phyloP scores from a whole-genome alignment of 225 moss, liverwort and hornwort species.

The Lunularia cruciata region DNA sequence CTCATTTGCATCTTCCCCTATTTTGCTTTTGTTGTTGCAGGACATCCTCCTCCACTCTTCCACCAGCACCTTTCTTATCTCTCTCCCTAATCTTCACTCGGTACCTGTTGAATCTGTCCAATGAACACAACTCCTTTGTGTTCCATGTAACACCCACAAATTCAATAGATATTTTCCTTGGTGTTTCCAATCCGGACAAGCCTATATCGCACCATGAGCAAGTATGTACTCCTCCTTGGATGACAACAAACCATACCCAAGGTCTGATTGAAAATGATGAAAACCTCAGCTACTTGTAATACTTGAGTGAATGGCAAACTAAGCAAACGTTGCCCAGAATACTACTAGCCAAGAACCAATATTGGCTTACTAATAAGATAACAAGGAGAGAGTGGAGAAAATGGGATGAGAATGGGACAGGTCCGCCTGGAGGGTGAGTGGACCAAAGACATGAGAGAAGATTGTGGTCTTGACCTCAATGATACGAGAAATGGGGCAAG shows the following conservation, averaged over 20 bases:
- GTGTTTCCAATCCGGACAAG: slow-evolving; percentile 8
- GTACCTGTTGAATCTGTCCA: slow-evolving; percentile 15
- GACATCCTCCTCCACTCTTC: not conserved
- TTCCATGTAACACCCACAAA: not conserved
- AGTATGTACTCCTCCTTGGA: not conserved
- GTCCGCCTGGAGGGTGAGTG: not conserved
- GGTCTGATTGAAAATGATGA: not conserved
- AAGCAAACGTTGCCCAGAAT: not conserved
- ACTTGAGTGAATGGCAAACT: not conserved
- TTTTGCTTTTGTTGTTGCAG: too few species aligned
- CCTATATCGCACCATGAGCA: not conserved
- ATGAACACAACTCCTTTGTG: not conserved
- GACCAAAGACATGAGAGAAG: not conserved
- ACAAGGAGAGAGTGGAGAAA: not conserved
- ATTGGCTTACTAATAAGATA: not conserved
- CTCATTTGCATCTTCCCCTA: too few species aligned
- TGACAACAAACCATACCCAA: not conserved
- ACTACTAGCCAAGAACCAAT: not conserved
- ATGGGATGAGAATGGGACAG: too few species aligned
- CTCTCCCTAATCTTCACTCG: slow-evolving; percentile 20
- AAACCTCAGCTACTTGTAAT: not conserved
- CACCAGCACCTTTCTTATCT: slow-evolving; percentile 8
- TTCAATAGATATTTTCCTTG: slow-evolving; percentile 11
- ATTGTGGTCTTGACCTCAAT: not conserved
- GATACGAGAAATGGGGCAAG: slow-evolving; percentile 2